Evolutionary conservation across 306 rosid genomes (phyloP).

Genomic region (Datisca glomerata): DNA sequence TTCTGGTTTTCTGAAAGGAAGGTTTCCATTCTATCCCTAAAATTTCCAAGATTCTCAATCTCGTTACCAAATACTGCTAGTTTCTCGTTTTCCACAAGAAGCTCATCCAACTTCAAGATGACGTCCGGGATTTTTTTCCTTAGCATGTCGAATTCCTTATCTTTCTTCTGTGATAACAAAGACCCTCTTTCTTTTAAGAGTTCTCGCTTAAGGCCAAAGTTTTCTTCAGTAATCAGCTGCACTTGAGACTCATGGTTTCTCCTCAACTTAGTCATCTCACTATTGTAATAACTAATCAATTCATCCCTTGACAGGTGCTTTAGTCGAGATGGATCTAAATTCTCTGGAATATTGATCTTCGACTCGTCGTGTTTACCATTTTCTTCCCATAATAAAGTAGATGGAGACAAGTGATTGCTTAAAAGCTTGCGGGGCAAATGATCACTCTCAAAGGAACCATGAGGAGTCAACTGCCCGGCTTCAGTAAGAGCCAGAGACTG

Average conservation of each 20-base stretch:
- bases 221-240: slow-evolving; percentile 53
- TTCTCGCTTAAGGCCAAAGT: slow-evolving; percentile 42
- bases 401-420: slow-evolving; percentile 19
- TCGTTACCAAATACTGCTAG: slow-evolving; percentile 21
- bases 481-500: slow-evolving; percentile 41
- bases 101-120: slow-evolving; percentile 48
- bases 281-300: slow-evolving; percentile 26
- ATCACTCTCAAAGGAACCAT: slow-evolving; percentile 56
- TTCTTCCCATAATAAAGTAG: slow-evolving; percentile 32
- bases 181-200: slow-evolving; percentile 36
- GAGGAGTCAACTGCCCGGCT: slow-evolving; percentile 46
- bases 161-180: slow-evolving; percentile 44
- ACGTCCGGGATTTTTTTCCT: slow-evolving; percentile 54
- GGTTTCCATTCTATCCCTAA: slow-evolving; percentile 48
- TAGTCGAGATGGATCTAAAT: slow-evolving; percentile 31
- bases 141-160: slow-evolving; percentile 57
- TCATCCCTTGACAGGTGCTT: slow-evolving; percentile 38
- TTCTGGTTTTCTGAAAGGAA: slow-evolving; percentile 44
- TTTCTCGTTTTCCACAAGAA: slow-evolving; percentile 47
- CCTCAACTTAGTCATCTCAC: slow-evolving; percentile 57
- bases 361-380: slow-evolving; percentile 53
- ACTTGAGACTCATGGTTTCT: slow-evolving; percentile 74
- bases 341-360: slow-evolving; percentile 25
- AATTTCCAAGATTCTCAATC: slow-evolving; percentile 37
- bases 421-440: slow-evolving; percentile 30